Percentiles rank a stretch among this genome's conserved stretches.
phyloP scores from a whole-genome alignment of 176 grass and related monocot species.

The Aechmea fasciata region DNA sequence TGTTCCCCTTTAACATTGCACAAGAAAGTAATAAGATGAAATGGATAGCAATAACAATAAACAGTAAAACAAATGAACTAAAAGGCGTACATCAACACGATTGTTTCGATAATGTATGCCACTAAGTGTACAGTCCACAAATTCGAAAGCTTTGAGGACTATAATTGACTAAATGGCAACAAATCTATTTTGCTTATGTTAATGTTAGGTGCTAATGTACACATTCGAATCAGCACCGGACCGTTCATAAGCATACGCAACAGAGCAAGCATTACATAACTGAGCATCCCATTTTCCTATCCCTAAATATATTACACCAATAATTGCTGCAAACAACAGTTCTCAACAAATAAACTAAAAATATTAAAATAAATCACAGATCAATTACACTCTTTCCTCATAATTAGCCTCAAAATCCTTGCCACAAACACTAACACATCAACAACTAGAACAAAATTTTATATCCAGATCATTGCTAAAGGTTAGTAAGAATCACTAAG shows the following conservation, averaged over 20 bases:
- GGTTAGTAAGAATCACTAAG: no score
- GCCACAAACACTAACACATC: not conserved
- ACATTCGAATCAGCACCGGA: constrained; percentile 2
- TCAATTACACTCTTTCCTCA: no score
- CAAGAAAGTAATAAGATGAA: no score
- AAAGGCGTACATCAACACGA: no score
- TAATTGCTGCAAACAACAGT: no score
- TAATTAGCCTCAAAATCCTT: not conserved
- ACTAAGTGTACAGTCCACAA: not conserved
- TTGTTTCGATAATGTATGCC: not conserved
- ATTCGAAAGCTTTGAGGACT: not conserved
- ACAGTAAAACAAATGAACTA: not conserved
- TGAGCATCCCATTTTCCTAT: no score
- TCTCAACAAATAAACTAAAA: no score
- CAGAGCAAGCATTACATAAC: not conserved
- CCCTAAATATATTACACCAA: no score
- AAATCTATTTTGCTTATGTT: constrained; percentile 4
- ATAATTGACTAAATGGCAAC: not conserved
- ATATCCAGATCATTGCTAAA: no score
- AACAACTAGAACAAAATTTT: not conserved
- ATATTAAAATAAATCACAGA: no score
- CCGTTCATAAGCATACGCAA: not conserved
- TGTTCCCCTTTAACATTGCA: no score
- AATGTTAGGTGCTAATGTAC: constrained; percentile 5
- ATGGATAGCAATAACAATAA: no score